phyloP scores from a whole-genome alignment of 148 eudicot genomes.

The Rhododendron griersonianum region DNA sequence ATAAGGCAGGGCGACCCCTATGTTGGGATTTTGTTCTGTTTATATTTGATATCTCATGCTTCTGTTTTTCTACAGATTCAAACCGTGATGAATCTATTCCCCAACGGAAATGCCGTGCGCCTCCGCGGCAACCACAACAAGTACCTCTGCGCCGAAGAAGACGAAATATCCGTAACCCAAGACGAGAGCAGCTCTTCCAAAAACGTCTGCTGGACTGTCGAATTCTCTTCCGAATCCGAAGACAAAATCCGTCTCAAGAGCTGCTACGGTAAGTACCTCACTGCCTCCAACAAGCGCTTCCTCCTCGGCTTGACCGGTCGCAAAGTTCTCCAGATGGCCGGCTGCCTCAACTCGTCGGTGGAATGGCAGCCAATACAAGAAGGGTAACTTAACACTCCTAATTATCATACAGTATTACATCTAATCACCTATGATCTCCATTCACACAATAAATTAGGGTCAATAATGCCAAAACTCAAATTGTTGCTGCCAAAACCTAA shows the following conservation, averaged over 20 bases:
- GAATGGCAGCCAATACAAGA: slow-evolving; percentile 52
- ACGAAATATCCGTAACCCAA: slow-evolving; percentile 41
- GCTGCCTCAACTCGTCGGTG: slow-evolving; percentile 19
- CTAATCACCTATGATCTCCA: not conserved
- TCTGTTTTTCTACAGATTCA: not conserved
- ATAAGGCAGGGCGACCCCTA: no score
- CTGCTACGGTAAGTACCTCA: slow-evolving; percentile 41
- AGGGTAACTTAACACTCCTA: not conserved
- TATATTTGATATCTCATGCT: not conserved
- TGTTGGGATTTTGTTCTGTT: no score
- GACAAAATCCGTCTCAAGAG: slow-evolving; percentile 44
- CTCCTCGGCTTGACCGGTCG: slow-evolving; percentile 48
- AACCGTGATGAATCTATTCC: slow-evolving; percentile 65
- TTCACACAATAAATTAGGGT: not conserved
- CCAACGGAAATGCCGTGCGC: slow-evolving; percentile 63
- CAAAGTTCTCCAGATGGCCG: slow-evolving; percentile 36
- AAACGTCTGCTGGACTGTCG: slow-evolving; percentile 37
- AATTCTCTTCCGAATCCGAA: slow-evolving; percentile 10
- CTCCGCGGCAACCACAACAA: slow-evolving; percentile 51
- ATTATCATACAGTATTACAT: not conserved
- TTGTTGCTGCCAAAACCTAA: no score
- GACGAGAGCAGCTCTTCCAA: slow-evolving; percentile 23
- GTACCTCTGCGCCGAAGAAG: slow-evolving; percentile 45
- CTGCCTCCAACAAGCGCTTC: slow-evolving; percentile 42
- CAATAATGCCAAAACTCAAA: no score